Evolutionary conservation across 2,329 filamentous ascomycete species (phyloP), one percentile per base, ranked within the genome.

Genomic region (Pyricularia sp.): DNA sequence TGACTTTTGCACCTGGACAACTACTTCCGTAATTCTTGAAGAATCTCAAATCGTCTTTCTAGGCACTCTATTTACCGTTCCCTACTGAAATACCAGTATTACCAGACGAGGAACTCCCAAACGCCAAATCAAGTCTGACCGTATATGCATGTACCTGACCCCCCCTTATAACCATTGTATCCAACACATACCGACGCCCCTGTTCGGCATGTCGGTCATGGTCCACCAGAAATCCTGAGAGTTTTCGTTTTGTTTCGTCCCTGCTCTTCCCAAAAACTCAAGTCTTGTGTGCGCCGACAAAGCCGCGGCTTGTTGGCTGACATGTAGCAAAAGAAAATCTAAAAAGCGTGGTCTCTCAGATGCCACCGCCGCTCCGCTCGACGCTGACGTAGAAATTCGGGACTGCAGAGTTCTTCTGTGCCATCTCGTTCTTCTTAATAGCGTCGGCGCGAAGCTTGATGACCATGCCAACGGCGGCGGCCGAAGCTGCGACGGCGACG

Each of bases 281-380:
- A 20, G 17, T 50, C 20, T 55, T 55, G 42, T n/a, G 36, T 55
- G 20, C 42, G n/a, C 42, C 1, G 42, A 55, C 42, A 55, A 55
- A n/a, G 42, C 33, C 17, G 42, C 42, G 42, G 42, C 42, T 55
- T 55, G 42, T 55, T n/a, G 6, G 42, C 7, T 9, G 10, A 12
- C 2, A 55, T n/a, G 14, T 25, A 25, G 58, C 58, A 26, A 25
- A 12, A 61, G 7, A 10, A 20, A 2, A 26, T 12, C n/a, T 2
- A 14, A 23, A 23, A 25, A 65, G 26, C 20, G 31, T 3, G 17
- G 25, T 14, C 28, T 73, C 70, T 73, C 70, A 83, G 59, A 83
- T 75, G 0, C 81, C 81, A 1, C 81, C 81, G 3, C 84, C 84
- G 72, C 83, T 85, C 28, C 84, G 80, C 68, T 85, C 83, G 69